A percentile compares a stretch with the other conserved stretches of the same genome.
Evolutionary conservation across 2,329 filamentous ascomycete species (phyloP).

Genomic region (Neocatenulostroma microsporum): DNA sequence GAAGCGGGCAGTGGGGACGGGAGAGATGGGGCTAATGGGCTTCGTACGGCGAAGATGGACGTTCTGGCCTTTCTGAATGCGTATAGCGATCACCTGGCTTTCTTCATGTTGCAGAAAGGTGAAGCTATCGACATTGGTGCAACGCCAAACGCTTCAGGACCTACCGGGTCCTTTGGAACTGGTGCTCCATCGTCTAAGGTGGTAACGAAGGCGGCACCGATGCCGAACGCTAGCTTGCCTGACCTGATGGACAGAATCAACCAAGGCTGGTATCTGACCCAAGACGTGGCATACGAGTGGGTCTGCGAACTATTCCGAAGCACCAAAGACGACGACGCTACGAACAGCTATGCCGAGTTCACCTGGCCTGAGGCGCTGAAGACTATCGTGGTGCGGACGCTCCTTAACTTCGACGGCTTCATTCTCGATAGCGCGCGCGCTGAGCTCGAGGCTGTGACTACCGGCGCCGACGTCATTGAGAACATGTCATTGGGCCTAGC

Average conservation of each 20-base stretch:
- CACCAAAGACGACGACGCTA: conserved; percentile 17
- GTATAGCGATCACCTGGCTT: conserved; percentile 23
- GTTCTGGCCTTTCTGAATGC: conserved; percentile 20
- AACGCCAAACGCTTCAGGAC: too few species aligned
- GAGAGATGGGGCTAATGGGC: too few species aligned
- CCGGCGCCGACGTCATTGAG: too few species aligned
- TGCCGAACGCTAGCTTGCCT: conserved; percentile 29
- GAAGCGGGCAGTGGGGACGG: too few species aligned
- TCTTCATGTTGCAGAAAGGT: conserved; percentile 20
- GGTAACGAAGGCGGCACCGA: conserved; percentile 8
- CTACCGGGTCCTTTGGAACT: too few species aligned
- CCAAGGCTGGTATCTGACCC: conserved; percentile 37
- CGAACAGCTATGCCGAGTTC: conserved; percentile 43
- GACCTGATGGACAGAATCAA: conserved; percentile 42
- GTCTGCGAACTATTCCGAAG: conserved; percentile 45
- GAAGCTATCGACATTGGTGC: conserved; percentile 18
- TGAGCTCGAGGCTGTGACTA: background rate
- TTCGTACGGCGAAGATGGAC: conserved; percentile 18
- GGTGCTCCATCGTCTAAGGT: too few species aligned
- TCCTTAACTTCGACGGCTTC: conserved; percentile 48
- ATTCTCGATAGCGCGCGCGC: conserved; percentile 31
- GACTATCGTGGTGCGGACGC: conserved; percentile 44
- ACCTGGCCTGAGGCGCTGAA: conserved; percentile 51
- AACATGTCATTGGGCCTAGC: conserved; percentile 31
- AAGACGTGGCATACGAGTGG: conserved; percentile 49